phyloP scores from a whole-genome alignment of 345 rosid genomes.

The Eutrema yunnanense region DNA sequence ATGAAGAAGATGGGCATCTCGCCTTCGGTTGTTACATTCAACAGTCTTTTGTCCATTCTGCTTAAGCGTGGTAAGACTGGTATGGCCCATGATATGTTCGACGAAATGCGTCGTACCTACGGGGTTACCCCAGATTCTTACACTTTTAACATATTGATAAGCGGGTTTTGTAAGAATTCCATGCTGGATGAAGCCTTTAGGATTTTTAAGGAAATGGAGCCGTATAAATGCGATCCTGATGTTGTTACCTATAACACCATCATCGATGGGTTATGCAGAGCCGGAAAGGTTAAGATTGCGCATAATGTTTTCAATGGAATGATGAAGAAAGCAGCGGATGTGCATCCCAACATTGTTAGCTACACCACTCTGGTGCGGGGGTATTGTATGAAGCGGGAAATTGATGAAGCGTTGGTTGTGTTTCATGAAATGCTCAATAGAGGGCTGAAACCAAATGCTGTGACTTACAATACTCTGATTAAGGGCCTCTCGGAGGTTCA shows the following conservation, averaged over 20 bases:
- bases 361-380: slow-evolving; percentile 84
- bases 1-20: slow-evolving; percentile 70
- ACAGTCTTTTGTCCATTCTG: slow-evolving; percentile 51
- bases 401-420: slow-evolving; percentile 56
- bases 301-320: slow-evolving; percentile 69
- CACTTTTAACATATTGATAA: slow-evolving; percentile 65
- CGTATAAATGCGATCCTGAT: slow-evolving; percentile 53
- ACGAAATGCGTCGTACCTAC: slow-evolving; percentile 70
- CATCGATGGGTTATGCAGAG: slow-evolving; percentile 78
- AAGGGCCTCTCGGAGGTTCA: slow-evolving; percentile 66
- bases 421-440: slow-evolving; percentile 44
- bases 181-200: slow-evolving; percentile 69
- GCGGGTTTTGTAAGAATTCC: slow-evolving; percentile 66
- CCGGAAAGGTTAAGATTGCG: slow-evolving; percentile 69
- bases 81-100: slow-evolving; percentile 61
- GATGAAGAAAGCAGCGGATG: slow-evolving; percentile 36
- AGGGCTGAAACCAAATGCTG: slow-evolving; percentile 52
- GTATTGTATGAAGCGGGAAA: slow-evolving; percentile 60
- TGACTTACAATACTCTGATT: slow-evolving; percentile 66
- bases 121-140: slow-evolving; percentile 68
- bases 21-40: slow-evolving; percentile 66
- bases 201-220: slow-evolving; percentile 55
- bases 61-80: slow-evolving; percentile 66
- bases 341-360: slow-evolving; percentile 61
- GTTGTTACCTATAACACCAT: slow-evolving; percentile 68